Conservation (phyloP, 306 rosid genomes). For the Cicer bijugum region DNA sequence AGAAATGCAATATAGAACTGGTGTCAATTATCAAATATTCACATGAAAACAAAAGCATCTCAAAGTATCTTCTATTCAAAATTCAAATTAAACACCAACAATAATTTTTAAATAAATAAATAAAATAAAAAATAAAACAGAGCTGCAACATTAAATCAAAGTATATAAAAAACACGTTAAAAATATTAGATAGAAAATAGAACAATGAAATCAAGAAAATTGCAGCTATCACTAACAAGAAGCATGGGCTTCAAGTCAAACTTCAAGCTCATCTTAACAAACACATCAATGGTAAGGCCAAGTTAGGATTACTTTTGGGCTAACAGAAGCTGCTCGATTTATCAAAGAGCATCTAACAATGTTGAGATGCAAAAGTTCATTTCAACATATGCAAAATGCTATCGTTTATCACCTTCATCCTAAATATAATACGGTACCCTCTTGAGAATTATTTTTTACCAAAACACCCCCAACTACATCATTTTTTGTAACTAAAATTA, state of each 20-base stretch:
- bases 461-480: no score
- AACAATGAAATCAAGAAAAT: constrained; percentile 14
- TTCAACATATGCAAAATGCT: not conserved
- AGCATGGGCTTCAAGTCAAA: not conserved
- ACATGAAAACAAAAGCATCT: constrained; percentile 6
- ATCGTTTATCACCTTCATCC: no score
- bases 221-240: not conserved
- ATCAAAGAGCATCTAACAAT: not conserved
- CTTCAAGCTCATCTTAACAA: constrained; percentile 16
- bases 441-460: no score
- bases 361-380: not conserved
- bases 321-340: not conserved
- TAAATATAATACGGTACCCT: no score
- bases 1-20: constrained; percentile 10
- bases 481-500: no score
- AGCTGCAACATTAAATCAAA: constrained; percentile 11
- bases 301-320: not conserved
- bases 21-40: not conserved
- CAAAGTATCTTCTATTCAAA: not conserved
- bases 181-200: not conserved
- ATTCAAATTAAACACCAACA: constrained; percentile 16
- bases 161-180: not conserved
- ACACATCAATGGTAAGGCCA: not conserved
- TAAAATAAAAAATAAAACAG: not conserved
- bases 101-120: not conserved